Percentiles rank a stretch among this genome's conserved stretches.
These are phyloP conservation scores for Breviolum minutum DNA, from an alignment of 73 alveolate species.

Conservation along the genomic window DNA sequence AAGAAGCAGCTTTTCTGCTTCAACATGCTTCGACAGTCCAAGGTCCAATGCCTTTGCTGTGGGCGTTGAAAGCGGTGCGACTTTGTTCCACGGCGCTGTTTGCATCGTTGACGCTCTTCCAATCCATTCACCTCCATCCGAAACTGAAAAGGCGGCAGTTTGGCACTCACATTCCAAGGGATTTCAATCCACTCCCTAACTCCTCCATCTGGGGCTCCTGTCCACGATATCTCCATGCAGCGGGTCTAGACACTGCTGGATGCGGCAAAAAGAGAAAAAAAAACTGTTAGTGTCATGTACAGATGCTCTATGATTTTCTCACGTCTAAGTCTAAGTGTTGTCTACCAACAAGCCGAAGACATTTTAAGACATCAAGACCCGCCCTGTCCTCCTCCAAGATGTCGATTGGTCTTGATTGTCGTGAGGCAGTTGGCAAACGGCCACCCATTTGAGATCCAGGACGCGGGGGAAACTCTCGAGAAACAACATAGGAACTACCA, in stretches of 20 bases:
- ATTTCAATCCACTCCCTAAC: background rate
- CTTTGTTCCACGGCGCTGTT: no score
- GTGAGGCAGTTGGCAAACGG: conserved; percentile 1
- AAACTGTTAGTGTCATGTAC: no score
- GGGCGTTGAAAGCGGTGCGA: no score
- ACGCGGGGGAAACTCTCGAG: conserved; percentile 62
- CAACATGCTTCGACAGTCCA: background rate
- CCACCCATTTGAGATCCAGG: conserved; percentile 23
- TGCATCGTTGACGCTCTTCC: no score
- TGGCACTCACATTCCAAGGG: background rate
- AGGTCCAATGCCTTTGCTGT: no score
- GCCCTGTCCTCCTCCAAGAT: conserved; percentile 68
- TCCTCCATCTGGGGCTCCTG: conserved; percentile 32
- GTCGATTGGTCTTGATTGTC: conserved; percentile 57
- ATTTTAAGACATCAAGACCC: background rate
- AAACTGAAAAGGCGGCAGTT: no score
- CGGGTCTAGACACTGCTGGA: no score
- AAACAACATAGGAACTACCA: conserved; percentile 68
- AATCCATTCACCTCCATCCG: no score
- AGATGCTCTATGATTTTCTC: no score
- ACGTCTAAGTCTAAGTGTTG: no score
- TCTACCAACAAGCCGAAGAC: background rate
- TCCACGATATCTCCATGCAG: background rate
- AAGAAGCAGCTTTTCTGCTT: background rate
- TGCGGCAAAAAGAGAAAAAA: no score